Evolutionary conservation across 2,329 filamentous ascomycete species (phyloP).

Genomic region (Gremmenia infestans): DNA sequence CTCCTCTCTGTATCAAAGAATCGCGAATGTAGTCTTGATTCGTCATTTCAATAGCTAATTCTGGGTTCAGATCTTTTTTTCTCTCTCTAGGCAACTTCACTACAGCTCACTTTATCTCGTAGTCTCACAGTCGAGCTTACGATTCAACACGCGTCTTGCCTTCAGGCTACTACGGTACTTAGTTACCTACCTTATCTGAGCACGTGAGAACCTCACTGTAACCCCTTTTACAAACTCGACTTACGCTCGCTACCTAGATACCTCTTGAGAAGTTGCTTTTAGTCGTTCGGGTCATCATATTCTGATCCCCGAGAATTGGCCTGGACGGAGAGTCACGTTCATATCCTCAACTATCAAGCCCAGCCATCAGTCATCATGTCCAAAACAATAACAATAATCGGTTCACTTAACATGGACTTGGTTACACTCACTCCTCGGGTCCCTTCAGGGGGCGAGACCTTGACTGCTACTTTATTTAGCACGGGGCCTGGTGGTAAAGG

Average conservation of each 20-base stretch:
- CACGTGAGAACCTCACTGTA: neutral
- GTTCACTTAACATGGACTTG: slow-evolving; percentile 92
- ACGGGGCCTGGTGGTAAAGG: slow-evolving; percentile 89
- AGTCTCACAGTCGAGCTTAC: slow-evolving; percentile 6
- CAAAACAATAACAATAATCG: slow-evolving; percentile 68
- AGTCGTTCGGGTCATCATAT: neutral
- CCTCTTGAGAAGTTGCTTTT: neutral
- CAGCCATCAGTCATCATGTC: neutral
- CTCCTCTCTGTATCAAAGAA: neutral
- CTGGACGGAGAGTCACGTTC: neutral
- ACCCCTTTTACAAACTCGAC: neutral
- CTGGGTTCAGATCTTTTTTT: too few species aligned
- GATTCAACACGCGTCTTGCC: slow-evolving; percentile 1
- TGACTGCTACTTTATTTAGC: slow-evolving; percentile 72
- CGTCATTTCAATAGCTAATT: neutral
- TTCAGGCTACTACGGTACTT: slow-evolving; percentile 1
- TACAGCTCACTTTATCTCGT: neutral
- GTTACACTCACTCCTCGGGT: slow-evolving; percentile 83
- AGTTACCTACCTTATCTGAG: neutral
- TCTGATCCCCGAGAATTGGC: neutral
- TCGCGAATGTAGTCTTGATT: neutral
- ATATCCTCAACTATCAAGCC: slow-evolving; percentile 14
- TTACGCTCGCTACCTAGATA: neutral
- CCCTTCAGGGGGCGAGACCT: slow-evolving; percentile 79
- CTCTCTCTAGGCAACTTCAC: neutral